phyloP scores from a whole-genome alignment of 805 yeast genomes.

The Kurtzmaniella cleridarum region DNA sequence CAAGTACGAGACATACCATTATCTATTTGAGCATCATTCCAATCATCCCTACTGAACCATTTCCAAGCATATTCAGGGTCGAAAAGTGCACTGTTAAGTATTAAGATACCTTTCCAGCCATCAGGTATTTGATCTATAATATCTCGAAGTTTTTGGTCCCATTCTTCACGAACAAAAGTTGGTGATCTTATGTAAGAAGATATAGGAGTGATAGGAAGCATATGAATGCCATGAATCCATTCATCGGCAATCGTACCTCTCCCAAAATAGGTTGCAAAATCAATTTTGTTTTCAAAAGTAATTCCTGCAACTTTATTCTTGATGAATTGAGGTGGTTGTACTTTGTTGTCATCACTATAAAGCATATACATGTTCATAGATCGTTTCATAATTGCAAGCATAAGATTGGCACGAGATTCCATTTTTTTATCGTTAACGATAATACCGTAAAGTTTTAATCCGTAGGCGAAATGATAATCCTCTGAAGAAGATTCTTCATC shows the following conservation, averaged over 20 bases:
- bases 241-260: conserved; percentile 50
- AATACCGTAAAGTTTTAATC: conserved; percentile 60
- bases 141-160: conserved; percentile 45
- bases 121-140: conserved; percentile 47
- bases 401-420: conserved; percentile 52
- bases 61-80: conserved; percentile 51
- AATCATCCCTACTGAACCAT: conserved; percentile 44
- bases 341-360: conserved; percentile 45
- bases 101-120: conserved; percentile 72
- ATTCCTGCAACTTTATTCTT: conserved; percentile 70
- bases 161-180: conserved; percentile 56
- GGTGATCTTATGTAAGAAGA: conserved; percentile 56
- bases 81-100: conserved; percentile 67
- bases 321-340: conserved; percentile 52
- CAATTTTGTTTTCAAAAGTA: conserved; percentile 65
- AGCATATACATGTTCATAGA: conserved; percentile 55
- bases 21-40: conserved; percentile 58
- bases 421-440: conserved; percentile 48
- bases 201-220: conserved; percentile 66
- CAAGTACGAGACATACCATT: conserved; percentile 84
- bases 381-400: conserved; percentile 52
- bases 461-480: conserved; percentile 68
- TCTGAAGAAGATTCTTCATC: conserved; percentile 73
- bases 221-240: conserved; percentile 75
- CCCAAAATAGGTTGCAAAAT: conserved; percentile 73